Evolutionary conservation across 106 monocot species (phyloP), one percentile per base, ranked within the genome.

Genomic region (Phalaenopsis aphrodite): DNA sequence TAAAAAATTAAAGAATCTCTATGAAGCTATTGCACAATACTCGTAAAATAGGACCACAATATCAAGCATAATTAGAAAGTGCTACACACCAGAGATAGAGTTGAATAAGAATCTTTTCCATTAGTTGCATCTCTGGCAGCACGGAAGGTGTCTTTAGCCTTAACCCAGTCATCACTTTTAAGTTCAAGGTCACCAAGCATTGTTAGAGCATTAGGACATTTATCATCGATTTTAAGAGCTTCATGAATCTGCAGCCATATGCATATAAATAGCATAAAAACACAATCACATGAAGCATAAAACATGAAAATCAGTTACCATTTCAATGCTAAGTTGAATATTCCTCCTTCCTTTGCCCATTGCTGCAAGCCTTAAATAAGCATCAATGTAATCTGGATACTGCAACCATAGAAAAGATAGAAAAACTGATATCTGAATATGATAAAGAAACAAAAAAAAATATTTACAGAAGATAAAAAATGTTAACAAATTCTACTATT

Each of bases 371-470:
- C 95, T 93, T 82, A 99, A 75, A 89, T 95, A 91, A 38, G 93
- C 95, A 91, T 99, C 95, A 23, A 88, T 82, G 79, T 99, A 99
- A 41, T 93, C 86, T 55, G 99, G 94, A 78, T 88, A 99, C 99
- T 99, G 85, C 24, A 71, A 75, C 48, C 68, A 90, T 67, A 42
- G 71, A 21, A 80, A 48, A 81, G 21, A 76, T 49, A 14, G 21
- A 49, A 47, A 76, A 12, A 52, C 46, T 76, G 52, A 76, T 8
- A 24, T 14, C 21, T 48, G 6, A 49, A 30, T 9, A 48, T 76
- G 49, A 52, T 52, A 76, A 47, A 18, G 52, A 45, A 4, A 30
- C 23, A 24, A 76, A 47, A 45, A 12, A 18, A 5, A 24, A 41
- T 73, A 69, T 14, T 38, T 3, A 14, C 8, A 69, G 39, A 4